phyloP scores from a whole-genome alignment of 2,329 filamentous ascomycete genomes.

The Amauroascus niger region DNA sequence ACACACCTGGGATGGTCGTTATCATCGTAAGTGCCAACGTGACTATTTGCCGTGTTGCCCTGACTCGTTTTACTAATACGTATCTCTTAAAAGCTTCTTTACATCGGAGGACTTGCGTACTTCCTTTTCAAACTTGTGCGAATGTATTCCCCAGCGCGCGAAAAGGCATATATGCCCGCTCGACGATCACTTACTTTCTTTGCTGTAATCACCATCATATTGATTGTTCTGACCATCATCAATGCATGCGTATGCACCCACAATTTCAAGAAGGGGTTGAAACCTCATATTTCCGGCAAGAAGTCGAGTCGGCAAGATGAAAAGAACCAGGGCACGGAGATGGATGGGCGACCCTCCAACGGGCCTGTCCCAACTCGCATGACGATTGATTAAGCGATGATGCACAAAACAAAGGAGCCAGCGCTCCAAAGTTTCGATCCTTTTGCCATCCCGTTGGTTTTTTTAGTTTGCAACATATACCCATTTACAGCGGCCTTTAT shows the following conservation, averaged over 20 bases:
- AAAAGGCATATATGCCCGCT: constrained; percentile 61
- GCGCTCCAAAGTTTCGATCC: not conserved
- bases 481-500: constrained; percentile 1
- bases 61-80: not conserved
- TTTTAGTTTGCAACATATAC: constrained; percentile 12
- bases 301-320: constrained; percentile 43
- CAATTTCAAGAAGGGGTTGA: constrained; percentile 86
- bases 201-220: constrained; percentile 78
- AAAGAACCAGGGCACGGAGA: constrained; percentile 40
- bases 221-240: constrained; percentile 79
- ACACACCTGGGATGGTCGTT: constrained; percentile 61
- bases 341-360: constrained; percentile 29
- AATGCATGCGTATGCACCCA: constrained; percentile 78
- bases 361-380: constrained; percentile 34
- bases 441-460: constrained; percentile 8
- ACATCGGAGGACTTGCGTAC: constrained; percentile 81
- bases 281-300: constrained; percentile 65
- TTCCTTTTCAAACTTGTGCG: constrained; percentile 97
- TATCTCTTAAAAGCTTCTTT: constrained; percentile 52
- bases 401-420: not conserved
- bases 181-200: constrained; percentile 83
- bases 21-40: constrained; percentile 51
- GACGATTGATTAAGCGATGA: constrained; percentile 36
- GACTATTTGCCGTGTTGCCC: not conserved
- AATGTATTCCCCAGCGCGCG: constrained; percentile 66